Evolutionary conservation across 352 stramenopile species (phyloP), one percentile per base, ranked within the genome.

Genomic region (Blastocystis sp.): DNA sequence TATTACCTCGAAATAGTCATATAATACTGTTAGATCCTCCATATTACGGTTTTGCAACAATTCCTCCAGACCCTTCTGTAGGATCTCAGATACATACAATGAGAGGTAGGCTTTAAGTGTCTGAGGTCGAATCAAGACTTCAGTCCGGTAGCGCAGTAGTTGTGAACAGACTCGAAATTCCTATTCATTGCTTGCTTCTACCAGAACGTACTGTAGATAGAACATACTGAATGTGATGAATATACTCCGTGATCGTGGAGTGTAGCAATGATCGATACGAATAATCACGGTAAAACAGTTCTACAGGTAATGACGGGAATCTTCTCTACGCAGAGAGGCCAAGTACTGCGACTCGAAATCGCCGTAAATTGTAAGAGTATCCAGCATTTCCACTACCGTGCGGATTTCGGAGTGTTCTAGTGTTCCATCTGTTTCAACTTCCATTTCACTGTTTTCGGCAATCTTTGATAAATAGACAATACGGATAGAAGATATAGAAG

Each of bases 211-310:
- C 54, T n/a, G 54, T 61, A 7, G 19, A 32, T 7, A 61, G 54
- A n/a, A 61, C 54, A 12, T 61, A 12, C 54, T 61, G 54, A 5
- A 61, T n/a, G 27, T 61, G 54, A 14, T 32, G 54, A n/a, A 61
- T 32, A 12, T 61, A 61, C 19, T 16, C 24, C 1, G 39, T 19
- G 12, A 80, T 27, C 16, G 39, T 29, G 16, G 27, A 63, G 21
- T 80, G 39, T 14, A 51, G 43, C 42, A 80, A 54, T 27, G 52
- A 43, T 16, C 35, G n/a, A 42, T 80, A 80, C 0, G 69, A 43
- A 54, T 61, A 80, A 16, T 29, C 52, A 7, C 43, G 37, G 51
- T 80, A 80, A 39, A 80, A 80, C 21, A 29, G 16, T 27, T 80
- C 69, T 78, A 78, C 56, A 32, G 16, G 2, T 52, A 11, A 78